Evolutionary conservation across 768 basidiomycete genomes (phyloP), one percentile per base, ranked within the genome.

Genomic region (Xerocomellus intermedius): DNA sequence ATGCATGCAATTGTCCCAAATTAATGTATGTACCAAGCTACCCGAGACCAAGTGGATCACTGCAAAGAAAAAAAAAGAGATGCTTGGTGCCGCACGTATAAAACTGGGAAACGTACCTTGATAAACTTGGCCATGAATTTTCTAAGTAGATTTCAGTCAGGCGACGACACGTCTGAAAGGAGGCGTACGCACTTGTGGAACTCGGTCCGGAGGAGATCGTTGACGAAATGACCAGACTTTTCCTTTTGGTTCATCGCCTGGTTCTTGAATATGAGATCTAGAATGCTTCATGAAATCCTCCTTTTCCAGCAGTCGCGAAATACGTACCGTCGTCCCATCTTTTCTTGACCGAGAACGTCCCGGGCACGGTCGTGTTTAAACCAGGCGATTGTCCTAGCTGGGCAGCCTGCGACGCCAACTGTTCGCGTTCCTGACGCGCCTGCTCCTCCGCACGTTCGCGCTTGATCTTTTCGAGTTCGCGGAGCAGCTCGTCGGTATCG

Each of bases 401-500:
- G 33, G 84, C 82, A 22, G 82, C 81, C 9, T 78, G 71, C 16
- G 78, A 70, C 1, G 79, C 89, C 8, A 83, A 80, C 61, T 89
- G 81, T 65, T 93, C 93, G 39, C 78, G 78, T 41, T 97, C 96
- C 69, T 84, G 77, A 42, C 90, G 79, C 36, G 81, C 87, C 67
- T 94, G 94, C 73, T 98, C 97, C 64, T 89, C 95, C 12, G 95
- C 95, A 10, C 96, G 82, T 67, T 98, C 95, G 44, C 87, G 87
- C 73, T 97, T 98, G 62, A 98, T 98, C 77, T 96, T 98, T 73
- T 97, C 96, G n/a, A 99, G 79, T 70, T 99, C 97, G 24, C 94
- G 86, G 57, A 99, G 77, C 22, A 99, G 79, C 64, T 97, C 96
- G 0, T 94, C 94, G 0, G 94, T 93, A 50, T 96, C 66, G 26